These are phyloP conservation scores for Ceratopteris richardii DNA, from an alignment of 75 land plant species.

Conservation along the genomic window DNA sequence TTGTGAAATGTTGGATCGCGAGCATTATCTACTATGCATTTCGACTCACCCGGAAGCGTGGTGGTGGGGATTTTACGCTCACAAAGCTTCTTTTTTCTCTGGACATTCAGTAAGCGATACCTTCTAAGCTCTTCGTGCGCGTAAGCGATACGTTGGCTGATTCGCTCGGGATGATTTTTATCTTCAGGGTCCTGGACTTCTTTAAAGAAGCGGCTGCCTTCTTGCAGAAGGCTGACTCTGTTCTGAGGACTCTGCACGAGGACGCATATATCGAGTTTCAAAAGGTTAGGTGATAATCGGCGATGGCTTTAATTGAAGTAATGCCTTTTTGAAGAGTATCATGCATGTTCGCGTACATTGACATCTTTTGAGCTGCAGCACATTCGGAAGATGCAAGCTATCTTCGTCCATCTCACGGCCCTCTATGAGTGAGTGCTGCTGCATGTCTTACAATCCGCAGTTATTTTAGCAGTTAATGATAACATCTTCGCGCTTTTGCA, in stretches of 20 bases:
- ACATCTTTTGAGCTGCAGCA: slow-evolving; percentile 13
- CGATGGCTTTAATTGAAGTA: too few relatives aligned
- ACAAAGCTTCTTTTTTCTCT: slow-evolving; percentile 19
- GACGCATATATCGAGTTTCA: slow-evolving; percentile 21
- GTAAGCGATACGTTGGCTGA: background rate
- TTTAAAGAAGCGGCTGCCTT: slow-evolving; percentile 29
- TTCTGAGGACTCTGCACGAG: slow-evolving; percentile 18
- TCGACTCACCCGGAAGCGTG: background rate
- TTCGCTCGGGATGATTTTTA: background rate
- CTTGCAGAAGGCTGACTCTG: slow-evolving; percentile 13
- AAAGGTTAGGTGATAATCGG: too few relatives aligned
- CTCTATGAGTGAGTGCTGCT: slow-evolving; percentile 61
- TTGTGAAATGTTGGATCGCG: slow-evolving; percentile 2
- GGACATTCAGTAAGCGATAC: slow-evolving; percentile 14
- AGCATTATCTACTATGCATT: background rate
- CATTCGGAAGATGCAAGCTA: slow-evolving; percentile 72
- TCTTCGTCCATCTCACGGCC: slow-evolving; percentile 62
- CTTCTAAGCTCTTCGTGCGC: background rate
- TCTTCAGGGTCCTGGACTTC: slow-evolving; percentile 25
- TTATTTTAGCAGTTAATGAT: background rate
- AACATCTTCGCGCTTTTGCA: background rate
- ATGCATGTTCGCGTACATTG: background rate
- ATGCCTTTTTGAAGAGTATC: too few relatives aligned
- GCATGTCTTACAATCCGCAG: background rate
- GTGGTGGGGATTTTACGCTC: slow-evolving; percentile 18